A percentile compares a stretch with the other conserved stretches of the same genome.
phyloP scores from a whole-genome alignment of 192 early-diverging fungal genomes.

The Jimgerdemannia flammicorona region DNA sequence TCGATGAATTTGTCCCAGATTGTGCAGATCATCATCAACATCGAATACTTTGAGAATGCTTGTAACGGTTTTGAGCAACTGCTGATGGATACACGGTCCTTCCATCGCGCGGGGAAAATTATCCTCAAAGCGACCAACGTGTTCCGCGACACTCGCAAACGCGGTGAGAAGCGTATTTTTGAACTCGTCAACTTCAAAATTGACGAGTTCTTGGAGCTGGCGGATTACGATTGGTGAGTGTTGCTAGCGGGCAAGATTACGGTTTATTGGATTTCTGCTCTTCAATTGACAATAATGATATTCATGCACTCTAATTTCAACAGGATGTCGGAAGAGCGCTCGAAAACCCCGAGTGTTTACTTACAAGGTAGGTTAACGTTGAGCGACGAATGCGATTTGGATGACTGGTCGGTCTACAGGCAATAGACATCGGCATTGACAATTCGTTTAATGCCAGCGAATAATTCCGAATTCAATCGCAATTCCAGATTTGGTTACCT shows the following conservation, averaged over 20 bases:
- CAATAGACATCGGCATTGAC: no score
- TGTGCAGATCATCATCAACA: constrained; percentile 82
- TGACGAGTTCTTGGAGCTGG: constrained; percentile 76
- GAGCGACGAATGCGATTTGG: not conserved
- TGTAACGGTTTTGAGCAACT: constrained; percentile 74
- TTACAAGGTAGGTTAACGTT: constrained; percentile 49
- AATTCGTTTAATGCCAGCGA: not conserved
- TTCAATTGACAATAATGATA: not conserved
- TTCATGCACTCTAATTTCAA: not conserved
- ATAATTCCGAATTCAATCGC: not conserved
- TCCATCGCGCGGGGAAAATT: constrained; percentile 53
- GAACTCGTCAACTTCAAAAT: constrained; percentile 77
- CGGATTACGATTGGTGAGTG: constrained; percentile 80
- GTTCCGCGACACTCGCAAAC: constrained; percentile 64
- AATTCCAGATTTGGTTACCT: constrained; percentile 65
- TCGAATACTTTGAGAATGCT: constrained; percentile 68
- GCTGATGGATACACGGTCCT: constrained; percentile 61
- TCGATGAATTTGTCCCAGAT: constrained; percentile 73
- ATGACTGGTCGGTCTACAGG: no score
- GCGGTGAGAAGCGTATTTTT: constrained; percentile 80
- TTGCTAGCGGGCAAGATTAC: not conserved
- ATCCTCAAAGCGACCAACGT: constrained; percentile 57
- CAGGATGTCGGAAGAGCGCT: constrained; percentile 50
- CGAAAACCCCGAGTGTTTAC: constrained; percentile 63
- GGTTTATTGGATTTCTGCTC: constrained; percentile 8